Evolutionary conservation across 257 asterid genomes (phyloP), one percentile per base, ranked within the genome.

Genomic region (Rehmannia glutinosa): DNA sequence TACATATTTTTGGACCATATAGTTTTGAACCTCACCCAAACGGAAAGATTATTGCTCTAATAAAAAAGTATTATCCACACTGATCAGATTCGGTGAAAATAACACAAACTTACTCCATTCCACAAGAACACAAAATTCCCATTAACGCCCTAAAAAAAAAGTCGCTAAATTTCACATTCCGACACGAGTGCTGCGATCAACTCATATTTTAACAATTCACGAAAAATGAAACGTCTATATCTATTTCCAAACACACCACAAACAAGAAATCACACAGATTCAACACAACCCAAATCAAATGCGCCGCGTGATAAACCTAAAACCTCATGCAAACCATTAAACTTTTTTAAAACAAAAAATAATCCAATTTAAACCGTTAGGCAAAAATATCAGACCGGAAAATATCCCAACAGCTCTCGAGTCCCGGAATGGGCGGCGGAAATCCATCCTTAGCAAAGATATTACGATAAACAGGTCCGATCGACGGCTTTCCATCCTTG

Each of bases 341-440:
- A 25, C 38, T 32, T 5, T 3, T 5, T 32, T 3, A 43, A 25
- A 46, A 35, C 23, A 24, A 33, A 33, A 21, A 24, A 51, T 19
- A 24, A 42, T 51, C 9, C 24, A 59, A 46, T 59, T 28, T 28
- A 15, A 35, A 49, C 51, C 42, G 21, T 27, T n/a, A 30, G 5
- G 67, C 46, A 60, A 47, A 23, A 25, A 41, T 73, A 58, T 35
- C 82, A 41, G 33, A 92, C 98, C 98, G 92, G 85, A 93, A 93
- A 78, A 93, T 86, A 55, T 93, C 98, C 98, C 98, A 93, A 46
- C 97, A 90, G 76, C 92, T 56, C 43, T 88, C 89, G 15, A 93
- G 74, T 4, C 97, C 98, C 13, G 77, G 78, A 73, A 81, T 72
- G 63, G 94, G 88, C 36, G 71, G 62, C 46, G 97, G 95, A 82